Evolutionary conservation across 1,139 yeast genomes (phyloP).

Genomic region (Candida tetrigidarum): DNA sequence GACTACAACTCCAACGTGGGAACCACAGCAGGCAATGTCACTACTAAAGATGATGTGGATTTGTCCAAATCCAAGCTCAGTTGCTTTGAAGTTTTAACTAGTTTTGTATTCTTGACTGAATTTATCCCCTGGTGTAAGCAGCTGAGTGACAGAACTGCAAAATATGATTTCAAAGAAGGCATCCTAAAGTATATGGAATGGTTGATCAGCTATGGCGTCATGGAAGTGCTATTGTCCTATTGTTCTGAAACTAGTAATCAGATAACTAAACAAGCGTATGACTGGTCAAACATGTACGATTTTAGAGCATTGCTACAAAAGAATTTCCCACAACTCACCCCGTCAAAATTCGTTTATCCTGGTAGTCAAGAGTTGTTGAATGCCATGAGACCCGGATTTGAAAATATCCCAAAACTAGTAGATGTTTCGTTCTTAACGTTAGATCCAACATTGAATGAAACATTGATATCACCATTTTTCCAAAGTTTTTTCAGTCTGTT

Average conservation of each 20-base stretch:
- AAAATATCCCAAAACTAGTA: conserved; percentile 28
- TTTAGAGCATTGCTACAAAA: conserved; percentile 69
- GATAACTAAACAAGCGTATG: conserved; percentile 34
- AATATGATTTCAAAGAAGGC: conserved; percentile 51
- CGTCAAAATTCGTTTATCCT: conserved; percentile 40
- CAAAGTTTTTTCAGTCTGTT: conserved; percentile 63
- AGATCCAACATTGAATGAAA: conserved; percentile 30
- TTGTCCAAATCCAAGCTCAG: conserved; percentile 56
- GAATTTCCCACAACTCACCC: conserved; percentile 59
- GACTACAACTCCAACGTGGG: conserved; percentile 27
- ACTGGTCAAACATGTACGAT: conserved; percentile 58
- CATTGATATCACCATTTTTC: conserved; percentile 45
- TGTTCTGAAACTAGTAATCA: conserved; percentile 65
- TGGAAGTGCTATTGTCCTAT: conserved; percentile 75
- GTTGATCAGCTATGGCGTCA: conserved; percentile 62
- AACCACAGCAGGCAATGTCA: too few species aligned
- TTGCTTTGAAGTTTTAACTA: conserved; percentile 51
- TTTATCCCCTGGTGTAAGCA: conserved; percentile 75
- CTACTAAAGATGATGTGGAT: conserved; percentile 42
- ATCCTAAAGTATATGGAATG: conserved; percentile 43
- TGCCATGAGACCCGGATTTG: conserved; percentile 25
- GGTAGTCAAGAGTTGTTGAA: conserved; percentile 29
- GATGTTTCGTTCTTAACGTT: conserved; percentile 25
- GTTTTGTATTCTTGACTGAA: conserved; percentile 62
- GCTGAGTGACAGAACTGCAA: conserved; percentile 51